Evolutionary conservation across 352 stramenopile genomes (phyloP).

Genomic region (Phytophthora hybrid): DNA sequence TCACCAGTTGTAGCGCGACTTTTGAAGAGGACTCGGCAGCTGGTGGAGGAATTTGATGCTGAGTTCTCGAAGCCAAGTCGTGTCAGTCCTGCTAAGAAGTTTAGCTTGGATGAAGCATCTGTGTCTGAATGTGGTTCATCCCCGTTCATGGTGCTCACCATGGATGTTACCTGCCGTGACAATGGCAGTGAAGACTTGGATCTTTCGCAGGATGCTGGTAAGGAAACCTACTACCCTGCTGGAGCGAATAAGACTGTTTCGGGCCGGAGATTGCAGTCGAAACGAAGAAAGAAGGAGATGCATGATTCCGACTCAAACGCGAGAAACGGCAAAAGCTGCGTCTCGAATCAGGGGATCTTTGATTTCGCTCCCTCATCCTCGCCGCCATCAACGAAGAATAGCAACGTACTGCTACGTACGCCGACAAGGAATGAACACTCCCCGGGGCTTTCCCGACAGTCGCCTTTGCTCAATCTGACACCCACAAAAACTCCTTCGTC

Average conservation of each 20-base stretch:
- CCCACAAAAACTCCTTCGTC: conserved; percentile 32
- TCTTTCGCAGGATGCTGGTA: conserved; percentile 20
- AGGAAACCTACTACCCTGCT: not conserved
- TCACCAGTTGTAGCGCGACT: conserved; percentile 34
- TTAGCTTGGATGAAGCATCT: conserved; percentile 1
- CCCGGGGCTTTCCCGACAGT: conserved; percentile 17
- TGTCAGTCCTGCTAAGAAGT: conserved; percentile 4
- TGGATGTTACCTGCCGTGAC: conserved; percentile 37
- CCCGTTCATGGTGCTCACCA: conserved; percentile 26
- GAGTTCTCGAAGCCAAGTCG: conserved; percentile 21
- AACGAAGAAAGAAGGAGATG: conserved; percentile 24
- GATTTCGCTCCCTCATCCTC: conserved; percentile 4
- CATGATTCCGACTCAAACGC: not conserved
- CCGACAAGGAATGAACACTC: conserved; percentile 28
- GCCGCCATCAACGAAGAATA: conserved; percentile 17
- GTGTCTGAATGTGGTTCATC: not conserved
- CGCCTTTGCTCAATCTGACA: conserved; percentile 33
- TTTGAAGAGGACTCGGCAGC: conserved; percentile 39
- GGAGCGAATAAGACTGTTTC: not conserved
- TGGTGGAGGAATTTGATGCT: conserved; percentile 40
- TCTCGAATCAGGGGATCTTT: conserved; percentile 3
- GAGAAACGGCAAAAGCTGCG: not conserved
- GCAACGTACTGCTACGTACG: conserved; percentile 25
- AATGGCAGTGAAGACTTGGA: conserved; percentile 26
- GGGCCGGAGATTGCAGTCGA: conserved; percentile 1